A percentile compares a stretch with the other conserved stretches of the same genome.
phyloP scores from a whole-genome alignment of 176 grass and related monocot genomes.

The Areca catechu region DNA sequence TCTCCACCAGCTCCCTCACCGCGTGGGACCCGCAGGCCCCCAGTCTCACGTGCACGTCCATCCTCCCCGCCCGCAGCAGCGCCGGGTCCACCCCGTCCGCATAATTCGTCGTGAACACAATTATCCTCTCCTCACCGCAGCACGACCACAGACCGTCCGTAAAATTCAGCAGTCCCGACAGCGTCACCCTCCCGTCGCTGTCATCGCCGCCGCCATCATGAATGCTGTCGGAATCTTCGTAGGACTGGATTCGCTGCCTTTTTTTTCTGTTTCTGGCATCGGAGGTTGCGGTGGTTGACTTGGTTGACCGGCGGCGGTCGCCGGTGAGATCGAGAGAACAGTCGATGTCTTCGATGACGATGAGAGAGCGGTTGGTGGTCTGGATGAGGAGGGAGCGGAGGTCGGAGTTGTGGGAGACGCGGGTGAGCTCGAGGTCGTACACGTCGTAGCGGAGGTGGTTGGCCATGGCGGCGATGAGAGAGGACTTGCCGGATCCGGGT shows the following conservation, averaged over 20 bases:
- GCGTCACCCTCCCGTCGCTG: slow-evolving; percentile 55
- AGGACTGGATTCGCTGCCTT: slow-evolving; percentile 27
- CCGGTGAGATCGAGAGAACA: slow-evolving; percentile 90
- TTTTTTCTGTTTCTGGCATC: slow-evolving; percentile 29
- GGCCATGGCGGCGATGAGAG: slow-evolving; percentile 88
- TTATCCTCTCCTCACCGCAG: slow-evolving; percentile 89
- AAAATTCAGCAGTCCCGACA: slow-evolving; percentile 89
- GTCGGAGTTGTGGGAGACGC: slow-evolving; percentile 63
- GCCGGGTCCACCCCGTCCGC: slow-evolving; percentile 82
- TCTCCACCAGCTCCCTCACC: slow-evolving; percentile 54
- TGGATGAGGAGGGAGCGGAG: slow-evolving; percentile 76
- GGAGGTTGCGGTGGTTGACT: background rate
- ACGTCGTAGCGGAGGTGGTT: slow-evolving; percentile 93
- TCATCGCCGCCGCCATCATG: slow-evolving; percentile 21
- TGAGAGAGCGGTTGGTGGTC: slow-evolving; percentile 81
- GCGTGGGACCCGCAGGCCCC: slow-evolving; percentile 61
- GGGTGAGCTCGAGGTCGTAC: slow-evolving; percentile 90
- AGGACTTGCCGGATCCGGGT: slow-evolving; percentile 77
- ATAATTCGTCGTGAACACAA: slow-evolving; percentile 96
- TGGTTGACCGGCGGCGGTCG: slow-evolving; percentile 29
- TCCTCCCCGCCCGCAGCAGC: slow-evolving; percentile 72
- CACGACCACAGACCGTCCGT: slow-evolving; percentile 96
- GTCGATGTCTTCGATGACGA: slow-evolving; percentile 96
- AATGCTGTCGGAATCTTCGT: slow-evolving; percentile 42
- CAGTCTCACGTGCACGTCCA: slow-evolving; percentile 91